Evolutionary conservation across 2,329 filamentous ascomycete genomes (phyloP), one percentile per base, ranked within the genome.

Genomic region (Alternaria brassicae): DNA sequence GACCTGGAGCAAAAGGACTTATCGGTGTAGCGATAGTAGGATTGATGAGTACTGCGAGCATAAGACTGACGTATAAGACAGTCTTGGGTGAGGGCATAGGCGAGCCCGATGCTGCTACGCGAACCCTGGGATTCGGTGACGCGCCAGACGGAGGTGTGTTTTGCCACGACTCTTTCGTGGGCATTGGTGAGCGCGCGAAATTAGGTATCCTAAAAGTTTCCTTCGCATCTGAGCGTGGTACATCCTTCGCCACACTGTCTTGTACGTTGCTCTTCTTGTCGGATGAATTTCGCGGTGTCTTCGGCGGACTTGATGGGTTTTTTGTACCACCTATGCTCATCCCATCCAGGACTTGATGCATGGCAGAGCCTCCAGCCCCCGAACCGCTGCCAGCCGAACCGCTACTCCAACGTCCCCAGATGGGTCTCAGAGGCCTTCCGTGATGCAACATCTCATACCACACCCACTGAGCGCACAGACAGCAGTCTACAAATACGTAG

Each of bases 401-500:
- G 58, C 61, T 68, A 19, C 56, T 69, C 58, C 65, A 65, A 19
- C 69, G 70, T 3, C 69, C 65, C 70, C 70, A 77, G n/a, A 72
- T 71, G 0, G 74, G 69, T n/a, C 79, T 73, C 28, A 82, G 66
- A 19, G 81, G 79, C 55, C 81, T 74, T 45, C 81, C 82, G 54
- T 84, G 80, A 68, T 83, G 82, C 59, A 86, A 71, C 59, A 84
- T 79, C 50, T 86, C 86, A 68, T 90, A 90, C 86, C 87, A 90
- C 36, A 88, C 78, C 79, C 86, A 89, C 76, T 90, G 88, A 34
- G 81, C 78, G 7, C 88, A 86, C 27, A 90, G 78, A 34, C 84
- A 82, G 28, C 87, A 76, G 72, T 90, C 88, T 3, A 90, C 88
- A 25, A 84, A 84, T 49, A 89, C 86, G 71, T 90, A 90, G 76